These are phyloP conservation scores for Globisporangium carolinianum DNA, from an alignment of 352 stramenopile species.

Conservation along the genomic window DNA sequence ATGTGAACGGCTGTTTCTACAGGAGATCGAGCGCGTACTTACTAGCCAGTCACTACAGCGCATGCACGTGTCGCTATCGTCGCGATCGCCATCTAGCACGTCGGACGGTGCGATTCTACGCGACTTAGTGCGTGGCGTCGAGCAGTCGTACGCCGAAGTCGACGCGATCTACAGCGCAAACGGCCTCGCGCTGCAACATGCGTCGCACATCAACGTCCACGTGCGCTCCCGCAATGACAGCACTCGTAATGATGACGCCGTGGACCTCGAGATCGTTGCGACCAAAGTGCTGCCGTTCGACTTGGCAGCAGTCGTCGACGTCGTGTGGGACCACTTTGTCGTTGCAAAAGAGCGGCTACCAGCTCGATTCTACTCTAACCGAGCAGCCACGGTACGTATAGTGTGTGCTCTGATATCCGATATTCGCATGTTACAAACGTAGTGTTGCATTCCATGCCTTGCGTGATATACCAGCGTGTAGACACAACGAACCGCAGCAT, in stretches of 20 bases:
- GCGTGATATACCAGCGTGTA: neutral
- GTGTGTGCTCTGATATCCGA: no score
- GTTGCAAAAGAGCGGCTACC: conserved; percentile 32
- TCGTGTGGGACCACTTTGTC: conserved; percentile 35
- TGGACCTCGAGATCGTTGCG: conserved; percentile 28
- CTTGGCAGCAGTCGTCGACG: conserved; percentile 25
- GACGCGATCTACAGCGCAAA: conserved; percentile 26
- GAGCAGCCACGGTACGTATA: conserved; percentile 5
- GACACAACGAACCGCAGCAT: conserved; percentile 35
- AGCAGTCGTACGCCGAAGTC: conserved; percentile 22
- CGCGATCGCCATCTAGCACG: neutral
- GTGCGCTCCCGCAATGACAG: neutral
- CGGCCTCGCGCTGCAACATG: conserved; percentile 27
- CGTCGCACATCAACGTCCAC: conserved; percentile 20
- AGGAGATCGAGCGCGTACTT: neutral
- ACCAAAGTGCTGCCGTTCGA: conserved; percentile 47
- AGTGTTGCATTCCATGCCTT: no score
- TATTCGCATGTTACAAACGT: neutral
- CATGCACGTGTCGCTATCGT: neutral
- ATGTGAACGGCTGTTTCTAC: neutral
- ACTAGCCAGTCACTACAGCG: neutral
- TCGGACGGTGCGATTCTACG: conserved; percentile 7
- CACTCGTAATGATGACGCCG: neutral
- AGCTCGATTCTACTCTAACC: conserved; percentile 32
- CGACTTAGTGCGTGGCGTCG: conserved; percentile 16